Evolutionary conservation across 1,284 basidiomycete genomes (phyloP).

Genomic region (Cutaneotrichosporon sp.): DNA sequence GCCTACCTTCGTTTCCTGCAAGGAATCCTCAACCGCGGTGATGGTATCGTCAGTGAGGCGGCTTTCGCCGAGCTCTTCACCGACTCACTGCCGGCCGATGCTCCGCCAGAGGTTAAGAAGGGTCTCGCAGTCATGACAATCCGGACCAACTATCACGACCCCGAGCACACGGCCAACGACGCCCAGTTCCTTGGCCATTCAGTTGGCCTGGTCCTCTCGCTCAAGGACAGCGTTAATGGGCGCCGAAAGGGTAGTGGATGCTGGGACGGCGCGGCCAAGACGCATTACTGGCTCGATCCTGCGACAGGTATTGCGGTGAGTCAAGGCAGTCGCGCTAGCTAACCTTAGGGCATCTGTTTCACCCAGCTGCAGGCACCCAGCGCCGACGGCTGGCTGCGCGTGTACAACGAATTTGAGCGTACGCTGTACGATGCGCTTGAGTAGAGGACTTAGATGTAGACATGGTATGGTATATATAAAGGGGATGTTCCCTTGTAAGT

Average conservation of each 20-base stretch:
- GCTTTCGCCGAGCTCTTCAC: slow-evolving; percentile 33
- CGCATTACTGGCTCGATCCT: slow-evolving; percentile 32
- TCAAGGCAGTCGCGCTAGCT: not conserved
- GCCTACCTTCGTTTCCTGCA: slow-evolving; percentile 41
- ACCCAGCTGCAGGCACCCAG: slow-evolving; percentile 30
- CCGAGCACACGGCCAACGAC: slow-evolving; percentile 17
- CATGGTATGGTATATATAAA: not conserved
- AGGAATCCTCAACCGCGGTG: slow-evolving; percentile 30
- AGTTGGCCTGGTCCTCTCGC: slow-evolving; percentile 19
- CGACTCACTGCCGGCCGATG: slow-evolving; percentile 19
- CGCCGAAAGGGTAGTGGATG: slow-evolving; percentile 29
- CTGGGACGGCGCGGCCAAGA: slow-evolving; percentile 34
- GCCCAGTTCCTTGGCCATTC: slow-evolving; percentile 21
- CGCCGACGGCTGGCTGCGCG: slow-evolving; percentile 28
- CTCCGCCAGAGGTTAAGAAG: slow-evolving; percentile 3
- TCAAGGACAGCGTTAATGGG: slow-evolving; percentile 17
- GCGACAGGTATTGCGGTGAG: slow-evolving; percentile 27
- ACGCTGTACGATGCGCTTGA: slow-evolving; percentile 36
- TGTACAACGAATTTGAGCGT: slow-evolving; percentile 38
- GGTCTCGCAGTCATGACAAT: slow-evolving; percentile 21
- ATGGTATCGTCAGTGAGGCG: slow-evolving; percentile 24
- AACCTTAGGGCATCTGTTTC: slow-evolving; percentile 27
- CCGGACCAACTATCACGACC: slow-evolving; percentile 17
- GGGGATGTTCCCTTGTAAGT: no score
- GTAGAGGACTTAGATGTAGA: slow-evolving; percentile 2